Evolutionary conservation across 768 basidiomycete genomes (phyloP).

Genomic region (Cystobasidium onofrii): DNA sequence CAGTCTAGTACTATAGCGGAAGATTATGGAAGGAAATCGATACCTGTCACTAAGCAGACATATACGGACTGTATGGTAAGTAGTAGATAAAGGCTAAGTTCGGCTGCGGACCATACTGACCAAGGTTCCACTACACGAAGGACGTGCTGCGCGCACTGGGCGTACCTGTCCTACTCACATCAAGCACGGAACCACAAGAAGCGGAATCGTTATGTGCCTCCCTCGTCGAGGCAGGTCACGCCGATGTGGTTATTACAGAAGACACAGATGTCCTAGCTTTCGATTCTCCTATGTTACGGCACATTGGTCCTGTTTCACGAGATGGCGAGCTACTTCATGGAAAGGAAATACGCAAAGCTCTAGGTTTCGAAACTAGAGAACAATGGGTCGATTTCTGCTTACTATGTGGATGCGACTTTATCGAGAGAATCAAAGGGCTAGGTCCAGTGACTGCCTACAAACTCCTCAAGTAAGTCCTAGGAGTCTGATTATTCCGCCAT

Average conservation of each 20-base stretch:
- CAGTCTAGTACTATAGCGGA: constrained; percentile 11
- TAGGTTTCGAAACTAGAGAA: constrained; percentile 25
- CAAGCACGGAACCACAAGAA: constrained; percentile 23
- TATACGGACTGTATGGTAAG: constrained; percentile 20
- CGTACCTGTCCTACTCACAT: constrained; percentile 23
- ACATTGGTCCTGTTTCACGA: background rate
- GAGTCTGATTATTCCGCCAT: no score
- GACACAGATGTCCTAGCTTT: constrained; percentile 32
- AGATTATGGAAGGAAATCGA: constrained; percentile 9
- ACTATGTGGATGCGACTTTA: constrained; percentile 31
- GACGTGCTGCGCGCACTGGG: constrained; percentile 29
- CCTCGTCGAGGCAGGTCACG: constrained; percentile 1
- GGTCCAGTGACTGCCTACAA: constrained; percentile 26
- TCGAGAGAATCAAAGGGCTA: constrained; percentile 19
- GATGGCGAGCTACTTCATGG: constrained; percentile 22
- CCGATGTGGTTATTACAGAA: constrained; percentile 25
- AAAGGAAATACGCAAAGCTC: background rate
- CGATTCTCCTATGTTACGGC: constrained; percentile 23
- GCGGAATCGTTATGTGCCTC: constrained; percentile 32
- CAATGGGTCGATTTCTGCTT: constrained; percentile 31
- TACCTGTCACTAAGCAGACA: background rate
- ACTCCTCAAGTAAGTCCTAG: constrained; percentile 10
- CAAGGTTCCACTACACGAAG: background rate
- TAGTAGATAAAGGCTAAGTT: no score
- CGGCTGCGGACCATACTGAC: background rate